Evolutionary conservation across 129 eudicot genomes (phyloP).

Genomic region (Pseudognaphalium luteoalbum): DNA sequence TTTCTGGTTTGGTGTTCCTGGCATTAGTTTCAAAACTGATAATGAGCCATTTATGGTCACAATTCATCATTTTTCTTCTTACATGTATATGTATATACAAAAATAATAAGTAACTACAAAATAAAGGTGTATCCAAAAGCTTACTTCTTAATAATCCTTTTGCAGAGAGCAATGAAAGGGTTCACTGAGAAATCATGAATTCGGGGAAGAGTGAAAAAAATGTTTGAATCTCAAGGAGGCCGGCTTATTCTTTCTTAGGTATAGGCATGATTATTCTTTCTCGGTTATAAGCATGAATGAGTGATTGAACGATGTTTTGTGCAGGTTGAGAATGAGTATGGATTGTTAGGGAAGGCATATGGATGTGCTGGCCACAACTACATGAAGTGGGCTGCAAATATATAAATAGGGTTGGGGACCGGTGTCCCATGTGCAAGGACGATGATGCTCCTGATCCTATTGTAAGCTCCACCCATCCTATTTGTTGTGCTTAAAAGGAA

Average conservation of each 20-base stretch:
- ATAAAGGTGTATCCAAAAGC: constrained; percentile 10
- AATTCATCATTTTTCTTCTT: too few relatives aligned
- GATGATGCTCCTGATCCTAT: constrained; percentile 95
- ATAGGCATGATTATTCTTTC: background rate
- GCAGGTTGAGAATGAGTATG: constrained; percentile 96
- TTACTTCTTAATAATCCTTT: too few relatives aligned
- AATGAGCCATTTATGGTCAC: too few relatives aligned
- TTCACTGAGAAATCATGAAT: constrained; percentile 68
- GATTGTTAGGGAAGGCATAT: constrained; percentile 55
- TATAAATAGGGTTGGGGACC: constrained; percentile 71
- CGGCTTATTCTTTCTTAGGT: constrained; percentile 87
- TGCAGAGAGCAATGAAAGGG: constrained; percentile 72
- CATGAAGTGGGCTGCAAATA: constrained; percentile 87
- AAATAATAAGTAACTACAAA: background rate
- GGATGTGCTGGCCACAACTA: constrained; percentile 74
- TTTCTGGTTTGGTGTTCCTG: too few relatives aligned
- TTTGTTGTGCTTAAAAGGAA: background rate
- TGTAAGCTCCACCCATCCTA: constrained; percentile 43
- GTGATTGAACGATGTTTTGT: constrained; percentile 18
- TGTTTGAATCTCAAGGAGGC: constrained; percentile 88
- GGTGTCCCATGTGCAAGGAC: constrained; percentile 98
- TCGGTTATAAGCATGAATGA: background rate
- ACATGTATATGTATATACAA: too few relatives aligned
- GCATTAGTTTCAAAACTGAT: too few relatives aligned
- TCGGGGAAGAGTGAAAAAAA: constrained; percentile 77